phyloP scores from a whole-genome alignment of 2,329 filamentous ascomycete genomes.

The Talaromyces amestolkiae region DNA sequence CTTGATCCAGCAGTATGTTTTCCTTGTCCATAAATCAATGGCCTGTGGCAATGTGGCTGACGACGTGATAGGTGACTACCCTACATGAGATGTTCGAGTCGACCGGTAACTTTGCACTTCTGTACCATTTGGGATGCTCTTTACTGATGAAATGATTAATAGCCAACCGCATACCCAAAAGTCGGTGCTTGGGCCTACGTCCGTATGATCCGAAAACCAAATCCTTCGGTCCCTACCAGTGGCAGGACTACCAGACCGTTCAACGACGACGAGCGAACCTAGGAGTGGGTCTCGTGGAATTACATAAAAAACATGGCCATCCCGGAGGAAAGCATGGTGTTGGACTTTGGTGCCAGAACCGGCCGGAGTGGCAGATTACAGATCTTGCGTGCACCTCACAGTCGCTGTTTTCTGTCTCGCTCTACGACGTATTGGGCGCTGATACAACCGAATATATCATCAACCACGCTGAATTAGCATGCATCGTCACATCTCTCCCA shows the following conservation, averaged over 20 bases:
- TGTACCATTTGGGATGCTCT: not conserved
- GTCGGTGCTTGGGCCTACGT: constrained; percentile 74
- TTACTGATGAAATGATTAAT: not conserved
- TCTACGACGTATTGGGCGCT: constrained; percentile 93
- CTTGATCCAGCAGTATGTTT: constrained; percentile 62
- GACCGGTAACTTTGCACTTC: constrained; percentile 40
- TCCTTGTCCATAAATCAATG: not conserved
- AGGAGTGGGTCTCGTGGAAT: constrained; percentile 77
- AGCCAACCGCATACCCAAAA: constrained; percentile 61
- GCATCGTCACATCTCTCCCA: constrained; percentile 73
- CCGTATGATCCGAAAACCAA: constrained; percentile 74
- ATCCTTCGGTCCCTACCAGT: constrained; percentile 73
- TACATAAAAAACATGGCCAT: constrained; percentile 72
- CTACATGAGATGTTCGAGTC: constrained; percentile 78
- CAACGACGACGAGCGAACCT: constrained; percentile 76
- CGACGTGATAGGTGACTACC: constrained; percentile 54
- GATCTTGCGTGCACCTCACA: constrained; percentile 87
- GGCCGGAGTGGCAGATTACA: constrained; percentile 87
- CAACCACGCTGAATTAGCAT: constrained; percentile 76
- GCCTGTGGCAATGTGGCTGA: constrained; percentile 1
- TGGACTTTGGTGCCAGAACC: constrained; percentile 82
- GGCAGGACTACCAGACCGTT: constrained; percentile 80
- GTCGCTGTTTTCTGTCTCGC: constrained; percentile 81
- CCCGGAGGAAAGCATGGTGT: constrained; percentile 67
- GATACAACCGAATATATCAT: constrained; percentile 94